Conservation (phyloP, 2,329 filamentous ascomycete species). For the Geosmithia flava region DNA sequence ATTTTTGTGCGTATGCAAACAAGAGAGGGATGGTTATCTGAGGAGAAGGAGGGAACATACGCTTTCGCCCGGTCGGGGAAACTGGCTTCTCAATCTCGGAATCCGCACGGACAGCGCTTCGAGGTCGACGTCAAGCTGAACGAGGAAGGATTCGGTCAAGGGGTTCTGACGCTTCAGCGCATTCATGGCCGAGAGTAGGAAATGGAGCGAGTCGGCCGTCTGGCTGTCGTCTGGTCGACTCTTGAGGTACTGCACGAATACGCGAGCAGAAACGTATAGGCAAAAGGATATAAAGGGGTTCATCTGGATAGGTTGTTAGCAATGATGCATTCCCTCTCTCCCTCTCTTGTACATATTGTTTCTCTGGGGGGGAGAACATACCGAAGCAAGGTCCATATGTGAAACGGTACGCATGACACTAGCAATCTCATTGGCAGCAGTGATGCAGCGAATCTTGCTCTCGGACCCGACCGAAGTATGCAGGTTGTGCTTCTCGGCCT, state of each 20-base stretch:
- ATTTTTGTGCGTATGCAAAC: background rate
- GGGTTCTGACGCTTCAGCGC: conserved; percentile 80
- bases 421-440: conserved; percentile 85
- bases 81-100: conserved; percentile 41
- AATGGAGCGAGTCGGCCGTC: conserved; percentile 71
- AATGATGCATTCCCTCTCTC: too few species aligned
- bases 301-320: conserved; percentile 45
- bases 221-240: conserved; percentile 76
- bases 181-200: conserved; percentile 82
- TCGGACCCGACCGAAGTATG: conserved; percentile 69
- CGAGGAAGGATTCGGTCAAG: conserved; percentile 85
- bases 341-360: too few species aligned
- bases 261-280: conserved; percentile 86
- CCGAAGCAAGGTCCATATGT: conserved; percentile 71
- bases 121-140: conserved; percentile 85
- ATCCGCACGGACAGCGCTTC: conserved; percentile 57
- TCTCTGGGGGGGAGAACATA: conserved; percentile 31
- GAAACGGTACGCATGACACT: conserved; percentile 93
- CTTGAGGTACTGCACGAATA: conserved; percentile 95
- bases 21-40: background rate
- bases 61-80: conserved; percentile 37
- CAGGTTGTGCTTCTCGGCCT: conserved; percentile 79
- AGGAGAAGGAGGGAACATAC: conserved; percentile 24
- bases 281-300: conserved; percentile 95
- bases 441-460: conserved; percentile 86